Evolutionary conservation across 305 asterid species (phyloP).

Genomic region (Fraxinus angustifolia): DNA sequence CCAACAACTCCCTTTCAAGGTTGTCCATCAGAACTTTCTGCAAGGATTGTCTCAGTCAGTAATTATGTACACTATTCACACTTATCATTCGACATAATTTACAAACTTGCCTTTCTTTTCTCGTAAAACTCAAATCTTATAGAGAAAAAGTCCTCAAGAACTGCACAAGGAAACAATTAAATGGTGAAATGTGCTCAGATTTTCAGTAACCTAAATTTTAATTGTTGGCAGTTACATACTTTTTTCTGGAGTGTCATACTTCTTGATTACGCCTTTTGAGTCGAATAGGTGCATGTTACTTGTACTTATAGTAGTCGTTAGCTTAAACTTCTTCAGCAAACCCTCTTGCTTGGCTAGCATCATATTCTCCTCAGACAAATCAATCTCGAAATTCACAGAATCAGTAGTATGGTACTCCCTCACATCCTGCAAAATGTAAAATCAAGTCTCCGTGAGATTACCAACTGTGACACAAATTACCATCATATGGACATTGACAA

Average conservation of each 20-base stretch:
- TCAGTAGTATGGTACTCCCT: conserved; percentile 67
- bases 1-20: conserved; percentile 66
- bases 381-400: conserved; percentile 56
- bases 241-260: conserved; percentile 88
- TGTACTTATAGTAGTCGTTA: conserved; percentile 66
- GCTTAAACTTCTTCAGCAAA: conserved; percentile 65
- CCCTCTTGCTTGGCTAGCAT: conserved; percentile 63
- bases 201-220: not conserved
- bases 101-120: conserved; percentile 64
- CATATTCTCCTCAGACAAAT: conserved; percentile 54
- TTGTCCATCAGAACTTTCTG: conserved; percentile 72
- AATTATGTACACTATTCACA: not conserved
- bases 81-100: not conserved
- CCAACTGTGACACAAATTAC: not conserved
- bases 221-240: conserved; percentile 43
- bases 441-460: conserved; percentile 5
- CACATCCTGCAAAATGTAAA: conserved; percentile 41
- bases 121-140: conserved; percentile 76
- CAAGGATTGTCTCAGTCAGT: conserved; percentile 17
- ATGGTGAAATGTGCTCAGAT: not conserved
- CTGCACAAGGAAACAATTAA: conserved; percentile 42
- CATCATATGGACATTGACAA: not conserved
- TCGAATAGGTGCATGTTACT: conserved; percentile 94
- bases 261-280: conserved; percentile 70
- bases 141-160: conserved; percentile 80